Conservation (phyloP, 306 rosid genomes). For the Citrullus amarus region DNA sequence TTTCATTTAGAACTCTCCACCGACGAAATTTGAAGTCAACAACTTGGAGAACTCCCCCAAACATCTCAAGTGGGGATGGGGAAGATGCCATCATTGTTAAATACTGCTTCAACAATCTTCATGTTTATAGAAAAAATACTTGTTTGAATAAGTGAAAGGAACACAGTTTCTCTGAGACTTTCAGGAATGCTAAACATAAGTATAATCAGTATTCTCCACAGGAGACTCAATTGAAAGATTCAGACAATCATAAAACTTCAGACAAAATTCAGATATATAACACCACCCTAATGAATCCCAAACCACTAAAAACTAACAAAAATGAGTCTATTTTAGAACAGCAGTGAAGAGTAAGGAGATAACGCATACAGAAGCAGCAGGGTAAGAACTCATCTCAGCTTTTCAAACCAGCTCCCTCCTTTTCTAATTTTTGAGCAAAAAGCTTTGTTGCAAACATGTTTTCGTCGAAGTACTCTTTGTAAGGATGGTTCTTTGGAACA, state of each 20-base stretch:
- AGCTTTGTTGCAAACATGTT: slow-evolving; percentile 54
- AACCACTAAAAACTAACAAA: slow-evolving; percentile 4
- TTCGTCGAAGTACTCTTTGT: slow-evolving; percentile 53
- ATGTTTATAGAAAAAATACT: not conserved
- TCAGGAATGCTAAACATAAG: not conserved
- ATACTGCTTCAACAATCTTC: not conserved
- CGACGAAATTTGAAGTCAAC: not conserved
- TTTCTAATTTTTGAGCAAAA: slow-evolving; percentile 34
- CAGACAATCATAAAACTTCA: not conserved
- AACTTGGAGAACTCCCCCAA: not conserved
- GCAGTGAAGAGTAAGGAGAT: not conserved
- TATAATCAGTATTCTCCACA: slow-evolving; percentile 6
- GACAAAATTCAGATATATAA: not conserved
- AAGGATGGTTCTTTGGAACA: slow-evolving; percentile 74
- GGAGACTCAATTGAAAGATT: not conserved
- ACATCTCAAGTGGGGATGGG: not conserved
- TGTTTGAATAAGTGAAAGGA: not conserved
- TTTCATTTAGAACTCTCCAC: not conserved
- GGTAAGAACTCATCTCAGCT: slow-evolving; percentile 18
- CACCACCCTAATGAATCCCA: not conserved
- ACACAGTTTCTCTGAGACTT: not conserved
- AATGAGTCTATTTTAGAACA: not conserved
- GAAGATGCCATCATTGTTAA: not conserved
- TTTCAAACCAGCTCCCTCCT: slow-evolving; percentile 23
- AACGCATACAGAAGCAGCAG: slow-evolving; percentile 3